Conservation (phyloP, 768 basidiomycete genomes). For the Psilocybe azurescens region DNA sequence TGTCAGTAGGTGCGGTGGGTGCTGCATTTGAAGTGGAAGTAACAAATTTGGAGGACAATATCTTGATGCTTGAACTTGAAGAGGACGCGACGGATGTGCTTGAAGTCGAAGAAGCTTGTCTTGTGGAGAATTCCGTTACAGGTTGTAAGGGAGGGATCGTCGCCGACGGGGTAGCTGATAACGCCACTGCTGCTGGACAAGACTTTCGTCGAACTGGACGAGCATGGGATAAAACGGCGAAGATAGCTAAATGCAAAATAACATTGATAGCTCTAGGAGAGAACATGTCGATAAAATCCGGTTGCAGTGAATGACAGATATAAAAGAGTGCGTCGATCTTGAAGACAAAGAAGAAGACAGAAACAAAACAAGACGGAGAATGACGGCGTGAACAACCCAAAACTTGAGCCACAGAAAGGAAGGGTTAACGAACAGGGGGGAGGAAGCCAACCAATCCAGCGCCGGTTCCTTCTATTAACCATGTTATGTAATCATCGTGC, state of each 20-base stretch:
- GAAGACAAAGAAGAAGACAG: constrained; percentile 10
- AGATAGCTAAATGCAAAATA: constrained; percentile 28
- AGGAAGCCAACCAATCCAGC: background rate
- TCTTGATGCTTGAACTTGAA: background rate
- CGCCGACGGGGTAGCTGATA: constrained; percentile 1
- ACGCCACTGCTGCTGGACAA: constrained; percentile 10
- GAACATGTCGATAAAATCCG: constrained; percentile 27
- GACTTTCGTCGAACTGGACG: constrained; percentile 20
- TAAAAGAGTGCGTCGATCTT: constrained; percentile 4
- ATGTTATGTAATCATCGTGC: too few species aligned
- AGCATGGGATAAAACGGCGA: constrained; percentile 23
- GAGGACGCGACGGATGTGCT: background rate
- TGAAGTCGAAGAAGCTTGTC: background rate
- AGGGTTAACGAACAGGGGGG: constrained; percentile 1
- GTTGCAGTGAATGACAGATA: constrained; percentile 13
- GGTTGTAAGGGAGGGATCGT: background rate
- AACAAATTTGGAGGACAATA: constrained; percentile 3
- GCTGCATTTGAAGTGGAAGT: constrained; percentile 16
- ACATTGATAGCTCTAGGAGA: constrained; percentile 24
- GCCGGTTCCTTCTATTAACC: too few species aligned
- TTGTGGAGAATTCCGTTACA: constrained; percentile 8
- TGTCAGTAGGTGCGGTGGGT: constrained; percentile 13
- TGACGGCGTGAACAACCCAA: background rate
- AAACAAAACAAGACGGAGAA: constrained; percentile 12
- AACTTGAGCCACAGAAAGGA: constrained; percentile 1